phyloP scores from a whole-genome alignment of 2,329 filamentous ascomycete species.

The Aspergillus sp. region DNA sequence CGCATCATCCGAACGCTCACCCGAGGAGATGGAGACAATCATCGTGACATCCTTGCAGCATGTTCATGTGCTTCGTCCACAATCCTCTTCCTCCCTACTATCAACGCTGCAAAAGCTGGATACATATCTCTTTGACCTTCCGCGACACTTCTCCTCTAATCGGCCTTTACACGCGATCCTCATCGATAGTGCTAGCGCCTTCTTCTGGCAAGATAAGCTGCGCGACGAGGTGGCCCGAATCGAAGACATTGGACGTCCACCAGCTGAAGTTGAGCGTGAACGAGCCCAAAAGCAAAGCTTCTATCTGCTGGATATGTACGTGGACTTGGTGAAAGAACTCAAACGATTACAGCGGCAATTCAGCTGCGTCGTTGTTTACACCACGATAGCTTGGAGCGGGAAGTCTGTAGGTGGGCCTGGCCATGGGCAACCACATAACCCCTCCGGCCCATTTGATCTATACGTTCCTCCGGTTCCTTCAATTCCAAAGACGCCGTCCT shows the following conservation, averaged over 20 bases:
- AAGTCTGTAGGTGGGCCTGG: slow-evolving; percentile 5
- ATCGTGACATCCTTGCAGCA: slow-evolving; percentile 45
- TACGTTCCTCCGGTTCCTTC: slow-evolving; percentile 5
- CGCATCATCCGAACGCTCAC: background rate
- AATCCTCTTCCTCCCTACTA: slow-evolving; percentile 47
- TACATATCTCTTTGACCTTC: slow-evolving; percentile 44
- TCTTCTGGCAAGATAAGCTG: slow-evolving; percentile 50
- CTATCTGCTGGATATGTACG: slow-evolving; percentile 26
- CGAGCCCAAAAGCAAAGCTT: slow-evolving; percentile 24
- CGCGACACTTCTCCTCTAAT: slow-evolving; percentile 42
- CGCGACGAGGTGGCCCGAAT: slow-evolving; percentile 39
- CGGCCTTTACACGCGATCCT: slow-evolving; percentile 47
- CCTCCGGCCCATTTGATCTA: slow-evolving; percentile 16
- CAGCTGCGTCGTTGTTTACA: slow-evolving; percentile 36
- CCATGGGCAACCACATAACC: slow-evolving; percentile 3
- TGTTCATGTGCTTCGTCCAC: slow-evolving; percentile 55
- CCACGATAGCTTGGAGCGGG: slow-evolving; percentile 22
- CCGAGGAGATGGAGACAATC: slow-evolving; percentile 17
- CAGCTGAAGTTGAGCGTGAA: slow-evolving; percentile 22
- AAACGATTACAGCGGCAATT: slow-evolving; percentile 33
- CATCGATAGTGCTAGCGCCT: slow-evolving; percentile 52
- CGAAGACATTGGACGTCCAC: slow-evolving; percentile 29
- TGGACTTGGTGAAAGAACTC: slow-evolving; percentile 23
- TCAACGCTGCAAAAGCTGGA: slow-evolving; percentile 45
- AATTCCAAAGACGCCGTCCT: slow-evolving; percentile 17